A percentile compares a stretch with the other conserved stretches of the same genome.
Evolutionary conservation across 176 grass and related monocot genomes (phyloP).

Genomic region (Eragrostis curvula): DNA sequence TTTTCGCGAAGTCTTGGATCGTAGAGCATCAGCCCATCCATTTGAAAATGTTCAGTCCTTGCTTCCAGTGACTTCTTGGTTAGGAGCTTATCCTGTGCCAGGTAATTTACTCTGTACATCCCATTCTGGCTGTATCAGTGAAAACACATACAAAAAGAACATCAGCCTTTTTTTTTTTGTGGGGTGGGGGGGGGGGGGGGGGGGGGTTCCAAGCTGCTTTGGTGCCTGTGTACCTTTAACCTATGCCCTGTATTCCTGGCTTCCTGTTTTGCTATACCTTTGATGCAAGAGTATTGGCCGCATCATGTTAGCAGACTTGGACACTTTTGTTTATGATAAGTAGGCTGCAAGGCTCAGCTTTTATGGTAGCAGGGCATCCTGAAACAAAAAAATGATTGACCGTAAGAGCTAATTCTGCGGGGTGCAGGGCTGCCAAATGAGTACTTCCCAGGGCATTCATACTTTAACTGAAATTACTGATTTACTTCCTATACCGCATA

Average conservation of each 20-base stretch:
- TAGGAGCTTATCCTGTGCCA: conserved; percentile 67
- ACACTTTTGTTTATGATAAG: not conserved
- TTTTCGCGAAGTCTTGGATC: conserved; percentile 86
- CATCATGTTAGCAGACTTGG: not conserved
- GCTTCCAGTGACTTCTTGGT: conserved; percentile 88
- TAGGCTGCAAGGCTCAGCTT: not conserved
- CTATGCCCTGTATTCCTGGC: not conserved
- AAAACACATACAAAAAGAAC: not conserved
- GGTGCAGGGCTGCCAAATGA: not conserved
- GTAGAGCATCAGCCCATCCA: conserved; percentile 79
- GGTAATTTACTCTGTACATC: conserved; percentile 46
- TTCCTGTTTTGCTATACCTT: not conserved
- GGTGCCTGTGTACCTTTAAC: not conserved
- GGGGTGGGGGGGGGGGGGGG: too few relatives aligned
- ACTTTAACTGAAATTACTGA: not conserved
- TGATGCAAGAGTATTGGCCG: not conserved
- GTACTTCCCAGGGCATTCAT: not conserved
- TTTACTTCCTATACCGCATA: not conserved
- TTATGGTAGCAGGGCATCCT: not conserved
- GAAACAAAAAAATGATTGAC: not conserved
- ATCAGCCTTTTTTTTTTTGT: not conserved
- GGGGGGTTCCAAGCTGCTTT: not conserved
- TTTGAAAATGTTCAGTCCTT: conserved; percentile 95
- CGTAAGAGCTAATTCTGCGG: not conserved
- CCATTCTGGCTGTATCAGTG: not conserved